phyloP scores from a whole-genome alignment of 176 grass and related monocot species.

The Oryza nivara region DNA sequence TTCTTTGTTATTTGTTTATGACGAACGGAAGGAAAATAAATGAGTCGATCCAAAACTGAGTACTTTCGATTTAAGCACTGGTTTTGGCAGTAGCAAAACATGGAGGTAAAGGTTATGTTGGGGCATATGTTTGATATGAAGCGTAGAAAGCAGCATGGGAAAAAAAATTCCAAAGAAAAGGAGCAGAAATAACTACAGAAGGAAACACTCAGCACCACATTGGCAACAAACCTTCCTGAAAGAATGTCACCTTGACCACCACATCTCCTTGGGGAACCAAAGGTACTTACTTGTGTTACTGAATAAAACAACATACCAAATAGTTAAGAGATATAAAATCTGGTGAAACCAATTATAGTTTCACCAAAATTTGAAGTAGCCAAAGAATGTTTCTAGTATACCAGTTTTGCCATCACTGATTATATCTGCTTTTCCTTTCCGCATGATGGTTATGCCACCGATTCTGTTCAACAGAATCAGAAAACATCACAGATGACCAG shows the following conservation, averaged over 20 bases:
- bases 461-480: slow-evolving; percentile 55
- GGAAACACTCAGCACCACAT: background rate
- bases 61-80: slow-evolving; percentile 3
- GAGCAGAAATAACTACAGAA: background rate
- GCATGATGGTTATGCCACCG: slow-evolving; percentile 82
- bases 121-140: background rate
- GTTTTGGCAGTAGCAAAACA: slow-evolving; percentile 12
- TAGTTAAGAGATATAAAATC: slow-evolving; percentile 9
- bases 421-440: slow-evolving; percentile 85
- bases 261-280: slow-evolving; percentile 91
- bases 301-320: slow-evolving; percentile 27
- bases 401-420: slow-evolving; percentile 95
- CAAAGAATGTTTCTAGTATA: slow-evolving; percentile 31
- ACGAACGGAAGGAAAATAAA: background rate
- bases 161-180: background rate
- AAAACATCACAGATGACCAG: background rate
- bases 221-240: slow-evolving; percentile 72
- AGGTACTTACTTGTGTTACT: slow-evolving; percentile 85
- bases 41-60: background rate
- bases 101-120: background rate
- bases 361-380: slow-evolving; percentile 7
- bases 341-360: background rate
- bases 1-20: background rate
- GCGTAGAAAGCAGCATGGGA: background rate
- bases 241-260: slow-evolving; percentile 98